phyloP scores from a whole-genome alignment of 352 stramenopile species.

The Phytophthora pistaciae region DNA sequence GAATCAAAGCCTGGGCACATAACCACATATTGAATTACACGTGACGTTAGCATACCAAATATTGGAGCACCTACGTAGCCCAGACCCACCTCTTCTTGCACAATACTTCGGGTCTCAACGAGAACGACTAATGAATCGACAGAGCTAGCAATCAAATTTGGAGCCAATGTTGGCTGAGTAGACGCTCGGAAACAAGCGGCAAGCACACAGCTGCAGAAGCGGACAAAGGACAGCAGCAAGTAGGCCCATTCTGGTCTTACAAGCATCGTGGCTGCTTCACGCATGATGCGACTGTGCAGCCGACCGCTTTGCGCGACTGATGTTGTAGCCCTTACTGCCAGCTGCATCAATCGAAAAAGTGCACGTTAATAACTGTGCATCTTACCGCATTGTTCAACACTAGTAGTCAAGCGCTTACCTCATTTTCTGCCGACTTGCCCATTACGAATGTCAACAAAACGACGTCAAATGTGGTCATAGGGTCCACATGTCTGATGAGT shows the following conservation, averaged over 20 bases:
- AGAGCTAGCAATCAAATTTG: constrained; percentile 50
- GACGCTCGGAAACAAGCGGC: constrained; percentile 52
- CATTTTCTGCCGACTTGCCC: constrained; percentile 69
- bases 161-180: constrained; percentile 41
- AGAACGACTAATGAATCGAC: constrained; percentile 48
- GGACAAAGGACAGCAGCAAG: constrained; percentile 55
- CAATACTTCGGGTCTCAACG: constrained; percentile 45
- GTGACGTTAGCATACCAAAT: not conserved
- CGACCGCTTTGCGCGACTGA: constrained; percentile 48
- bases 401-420: constrained; percentile 32
- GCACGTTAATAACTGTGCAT: not conserved
- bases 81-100: constrained; percentile 67
- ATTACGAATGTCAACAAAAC: constrained; percentile 71
- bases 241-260: constrained; percentile 53
- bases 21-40: not conserved
- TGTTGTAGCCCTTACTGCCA: constrained; percentile 54
- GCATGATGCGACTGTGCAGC: constrained; percentile 44
- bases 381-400: not conserved
- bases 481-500: constrained; percentile 53
- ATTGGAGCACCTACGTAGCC: not conserved
- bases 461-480: constrained; percentile 67
- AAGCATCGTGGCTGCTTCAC: constrained; percentile 38
- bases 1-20: constrained; percentile 58
- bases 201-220: constrained; percentile 66
- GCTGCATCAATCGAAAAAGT: constrained; percentile 19